Percentiles rank a stretch among this genome's conserved stretches.
These are phyloP conservation scores for Amylocystis lapponica DNA, from an alignment of 768 basidiomycete genomes.

Conservation along the genomic window DNA sequence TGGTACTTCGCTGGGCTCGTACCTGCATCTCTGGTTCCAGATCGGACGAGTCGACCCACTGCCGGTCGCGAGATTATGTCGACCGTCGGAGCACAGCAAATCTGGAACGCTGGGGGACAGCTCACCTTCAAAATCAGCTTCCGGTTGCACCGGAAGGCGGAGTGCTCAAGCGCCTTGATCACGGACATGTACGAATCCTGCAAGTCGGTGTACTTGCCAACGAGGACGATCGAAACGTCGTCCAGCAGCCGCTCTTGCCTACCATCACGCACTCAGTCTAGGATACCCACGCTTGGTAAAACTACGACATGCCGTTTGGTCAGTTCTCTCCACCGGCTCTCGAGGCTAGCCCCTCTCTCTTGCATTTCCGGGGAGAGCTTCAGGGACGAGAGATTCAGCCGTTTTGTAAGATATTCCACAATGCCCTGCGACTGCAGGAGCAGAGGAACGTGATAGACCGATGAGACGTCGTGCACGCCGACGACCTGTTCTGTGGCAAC, in stretches of 20 bases:
- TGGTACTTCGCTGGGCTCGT: slow-evolving; percentile 83
- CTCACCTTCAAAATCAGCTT: slow-evolving; percentile 77
- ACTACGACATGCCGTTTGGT: slow-evolving; percentile 56
- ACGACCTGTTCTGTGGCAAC: slow-evolving; percentile 86
- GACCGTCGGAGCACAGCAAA: no score
- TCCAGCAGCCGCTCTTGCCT: slow-evolving; percentile 96
- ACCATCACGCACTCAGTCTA: slow-evolving; percentile 1
- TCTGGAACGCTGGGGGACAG: no score
- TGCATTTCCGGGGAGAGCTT: slow-evolving; percentile 49
- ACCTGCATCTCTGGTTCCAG: slow-evolving; percentile 79
- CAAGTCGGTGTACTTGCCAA: slow-evolving; percentile 95
- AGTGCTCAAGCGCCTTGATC: slow-evolving; percentile 93
- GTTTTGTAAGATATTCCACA: slow-evolving; percentile 71
- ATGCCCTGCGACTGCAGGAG: slow-evolving; percentile 92
- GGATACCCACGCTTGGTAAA: background rate
- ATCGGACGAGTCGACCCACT: slow-evolving; percentile 98
- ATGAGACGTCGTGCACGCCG: slow-evolving; percentile 93
- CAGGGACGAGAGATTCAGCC: slow-evolving; percentile 67
- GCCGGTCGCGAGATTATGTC: background rate
- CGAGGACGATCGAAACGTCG: slow-evolving; percentile 81
- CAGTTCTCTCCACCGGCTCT: slow-evolving; percentile 73
- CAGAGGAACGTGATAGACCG: slow-evolving; percentile 95
- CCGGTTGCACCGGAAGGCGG: slow-evolving; percentile 85
- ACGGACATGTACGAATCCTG: slow-evolving; percentile 99
- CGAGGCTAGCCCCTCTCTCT: slow-evolving; percentile 59